Evolutionary conservation across 176 grass and related monocot species (phyloP).

Genomic region (Saccharum spontaneum): DNA sequence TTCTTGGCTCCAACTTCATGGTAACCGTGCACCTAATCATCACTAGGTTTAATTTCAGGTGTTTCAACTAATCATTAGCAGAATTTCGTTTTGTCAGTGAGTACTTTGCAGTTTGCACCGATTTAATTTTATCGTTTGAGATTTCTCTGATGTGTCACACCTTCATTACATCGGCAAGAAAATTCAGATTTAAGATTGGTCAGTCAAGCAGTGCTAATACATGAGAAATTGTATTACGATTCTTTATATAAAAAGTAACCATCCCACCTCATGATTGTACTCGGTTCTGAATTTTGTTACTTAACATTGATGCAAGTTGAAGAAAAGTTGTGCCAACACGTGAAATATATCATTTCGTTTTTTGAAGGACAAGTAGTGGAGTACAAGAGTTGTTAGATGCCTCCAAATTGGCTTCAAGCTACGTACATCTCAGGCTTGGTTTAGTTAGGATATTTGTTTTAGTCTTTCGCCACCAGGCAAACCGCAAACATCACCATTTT

Average conservation of each 20-base stretch:
- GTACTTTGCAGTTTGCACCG: too few relatives aligned
- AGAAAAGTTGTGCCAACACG: neutral
- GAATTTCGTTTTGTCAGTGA: too few relatives aligned
- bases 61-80: too few relatives aligned
- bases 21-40: neutral
- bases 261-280: neutral
- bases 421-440: neutral
- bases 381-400: constrained; percentile 26
- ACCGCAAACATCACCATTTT: constrained; percentile 19
- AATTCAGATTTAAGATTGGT: neutral
- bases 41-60: neutral
- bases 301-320: neutral
- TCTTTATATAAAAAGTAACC: too few relatives aligned
- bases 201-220: too few relatives aligned
- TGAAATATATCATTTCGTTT: constrained; percentile 4
- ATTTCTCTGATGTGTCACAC: neutral
- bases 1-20: neutral
- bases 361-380: constrained; percentile 21
- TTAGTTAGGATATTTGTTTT: constrained; percentile 21
- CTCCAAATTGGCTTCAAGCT: constrained; percentile 18
- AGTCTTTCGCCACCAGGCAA: neutral
- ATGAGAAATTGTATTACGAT: too few relatives aligned
- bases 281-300: neutral
- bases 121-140: neutral
- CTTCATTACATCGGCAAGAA: neutral